Evolutionary conservation across 106 monocot species (phyloP), one percentile per base, ranked within the genome.

Genomic region (Ottelia alismoides): DNA sequence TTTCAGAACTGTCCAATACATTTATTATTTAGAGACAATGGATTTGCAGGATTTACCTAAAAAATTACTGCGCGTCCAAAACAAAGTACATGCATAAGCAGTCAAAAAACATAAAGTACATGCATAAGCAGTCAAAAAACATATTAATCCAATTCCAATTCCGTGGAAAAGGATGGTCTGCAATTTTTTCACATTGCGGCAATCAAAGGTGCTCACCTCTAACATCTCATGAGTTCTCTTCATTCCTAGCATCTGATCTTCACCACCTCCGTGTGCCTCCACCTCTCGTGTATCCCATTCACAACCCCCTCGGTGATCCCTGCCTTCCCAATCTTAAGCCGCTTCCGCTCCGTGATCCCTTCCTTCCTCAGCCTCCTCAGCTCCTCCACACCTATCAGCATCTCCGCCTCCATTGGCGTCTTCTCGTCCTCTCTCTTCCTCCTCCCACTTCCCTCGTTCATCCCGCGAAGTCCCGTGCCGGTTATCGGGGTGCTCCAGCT

Each of bases 211-310:
- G 40, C 60, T 35, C 48, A 96, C 96, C 96, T 98, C 98, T 56
- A 98, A 62, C 27, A 75, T 90, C 31, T 90, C 78, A 68, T 98
- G 98, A 0, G 98, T 98, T 67, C 90, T 64, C 79, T 80, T 98
- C 98, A 98, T 98, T 90, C 90, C 46, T 90, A 76, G 45, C 98
- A 98, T 70, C 62, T 74, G 16, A 98, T 72, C 72, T 98, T 98
- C 20, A 98, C 90, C 4, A 98, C 55, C 65, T 98, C 98, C 5
- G 77, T 62, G 25, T 68, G 65, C 63, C 76, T 18, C 98, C 98
- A 98, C 35, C 98, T 56, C 61, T 98, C 98, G 28, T 98, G 98
- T n/a, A 98, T 98, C 46, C 90, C 85, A 65, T 98, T 98, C 27
- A 98, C 85, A 22, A 90, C 80, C 28, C 98, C 90, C 56, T 98